Evolutionary conservation across 2,329 filamentous ascomycete species (phyloP).

Genomic region (Didymosphaeria variabile): DNA sequence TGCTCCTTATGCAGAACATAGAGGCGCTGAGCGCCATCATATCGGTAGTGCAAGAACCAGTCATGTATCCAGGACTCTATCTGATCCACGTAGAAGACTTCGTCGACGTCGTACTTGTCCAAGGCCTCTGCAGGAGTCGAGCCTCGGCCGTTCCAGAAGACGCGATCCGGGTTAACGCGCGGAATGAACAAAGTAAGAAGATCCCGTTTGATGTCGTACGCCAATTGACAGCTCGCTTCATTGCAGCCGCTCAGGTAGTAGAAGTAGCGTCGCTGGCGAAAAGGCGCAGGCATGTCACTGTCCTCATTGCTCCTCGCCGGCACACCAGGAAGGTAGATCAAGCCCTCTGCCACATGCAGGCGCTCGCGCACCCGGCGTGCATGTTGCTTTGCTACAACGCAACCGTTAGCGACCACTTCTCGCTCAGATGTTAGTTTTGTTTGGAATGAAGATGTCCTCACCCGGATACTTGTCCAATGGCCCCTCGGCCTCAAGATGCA

Average conservation of each 20-base stretch:
- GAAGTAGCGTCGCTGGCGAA: constrained; percentile 69
- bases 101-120: constrained; percentile 72
- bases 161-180: constrained; percentile 67
- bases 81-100: constrained; percentile 65
- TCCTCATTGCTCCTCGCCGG: constrained; percentile 63
- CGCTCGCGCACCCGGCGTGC: constrained; percentile 48
- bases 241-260: constrained; percentile 65
- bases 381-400: constrained; percentile 50
- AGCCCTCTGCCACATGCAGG: constrained; percentile 48
- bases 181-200: constrained; percentile 77
- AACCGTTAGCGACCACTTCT: constrained; percentile 8
- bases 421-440: constrained; percentile 13
- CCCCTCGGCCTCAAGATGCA: constrained; percentile 45
- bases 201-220: constrained; percentile 68
- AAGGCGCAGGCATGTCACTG: constrained; percentile 65
- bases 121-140: constrained; percentile 70
- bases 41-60: constrained; percentile 38
- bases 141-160: constrained; percentile 71
- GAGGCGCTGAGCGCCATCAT: constrained; percentile 26
- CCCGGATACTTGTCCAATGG: constrained; percentile 52
- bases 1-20: constrained; percentile 49
- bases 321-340: constrained; percentile 66
- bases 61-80: constrained; percentile 39
- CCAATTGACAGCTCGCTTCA: constrained; percentile 64
- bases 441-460: constrained; percentile 22